Conservation (phyloP, 495 filamentous ascomycete genomes). For the Trichocladium uniseriatum region DNA sequence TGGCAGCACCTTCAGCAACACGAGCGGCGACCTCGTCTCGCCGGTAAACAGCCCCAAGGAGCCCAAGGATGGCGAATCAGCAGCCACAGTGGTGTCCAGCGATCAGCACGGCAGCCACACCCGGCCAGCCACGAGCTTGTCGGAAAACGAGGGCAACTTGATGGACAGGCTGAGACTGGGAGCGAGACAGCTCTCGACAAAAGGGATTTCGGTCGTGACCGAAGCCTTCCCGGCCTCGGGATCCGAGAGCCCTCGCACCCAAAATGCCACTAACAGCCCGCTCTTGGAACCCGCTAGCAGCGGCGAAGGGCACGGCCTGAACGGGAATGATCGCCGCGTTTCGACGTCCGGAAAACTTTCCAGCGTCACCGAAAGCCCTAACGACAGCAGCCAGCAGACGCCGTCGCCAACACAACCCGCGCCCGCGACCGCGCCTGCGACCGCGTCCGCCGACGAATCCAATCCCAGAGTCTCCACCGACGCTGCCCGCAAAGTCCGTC, state of each 20-base stretch:
- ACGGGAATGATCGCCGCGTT: constrained; percentile 15
- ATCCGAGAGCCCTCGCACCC: background rate
- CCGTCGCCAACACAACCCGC: background rate
- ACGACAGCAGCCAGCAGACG: background rate
- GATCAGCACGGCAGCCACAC: constrained; percentile 1
- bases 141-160: background rate
- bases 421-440: too few species aligned
- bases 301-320: background rate
- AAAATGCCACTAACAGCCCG: constrained; percentile 13
- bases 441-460: background rate
- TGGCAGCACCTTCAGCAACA: constrained; percentile 13
- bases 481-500: constrained; percentile 6
- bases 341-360: constrained; percentile 7
- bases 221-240: background rate
- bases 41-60: constrained; percentile 1
- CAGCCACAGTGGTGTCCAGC: background rate
- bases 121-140: background rate
- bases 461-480: constrained; percentile 6
- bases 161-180: background rate
- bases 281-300: background rate
- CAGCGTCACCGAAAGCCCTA: constrained; percentile 10
- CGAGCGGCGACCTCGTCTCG: constrained; percentile 6
- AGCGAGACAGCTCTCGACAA: background rate
- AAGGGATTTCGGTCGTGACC: background rate
- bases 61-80: background rate